Base-by-base conservation (phyloP, 2,329 filamentous ascomycete genomes). In the Ceratocystis variospora region DNA sequence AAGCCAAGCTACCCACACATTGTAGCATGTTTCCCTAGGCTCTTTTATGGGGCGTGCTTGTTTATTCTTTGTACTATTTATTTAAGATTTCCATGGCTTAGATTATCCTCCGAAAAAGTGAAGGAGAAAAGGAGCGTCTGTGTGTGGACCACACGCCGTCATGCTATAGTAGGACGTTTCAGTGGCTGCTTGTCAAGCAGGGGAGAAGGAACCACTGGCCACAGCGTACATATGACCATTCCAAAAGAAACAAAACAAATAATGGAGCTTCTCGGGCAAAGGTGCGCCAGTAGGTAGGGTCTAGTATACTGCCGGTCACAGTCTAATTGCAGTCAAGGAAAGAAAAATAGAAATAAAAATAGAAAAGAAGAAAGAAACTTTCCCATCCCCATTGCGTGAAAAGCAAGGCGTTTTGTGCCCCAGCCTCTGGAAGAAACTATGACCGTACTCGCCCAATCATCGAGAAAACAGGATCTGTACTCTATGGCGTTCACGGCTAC, bases 31-130 rank as follows among this genome's bases (percentile, higher is more conserved):
- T 57, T 57, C 46, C 46, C 46, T 19, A 19, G 46, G n/a, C 45
- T 5, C 2, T 17, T 28, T 15, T 3, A 55, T 55, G 50, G 22
- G 25, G 19, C 22, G 22, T 19, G 22, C 7, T 15, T 25, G 50
- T 57, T 57, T 25, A 8, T 65, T 59, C 46, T 59, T 44, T 59
- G 48, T 64, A 25, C 44, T 33, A 19, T 45, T 62, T 62, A 22
- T 19, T n/a, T 19, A 19, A 45, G 33, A 62, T 62, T 62, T 62
- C 28, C 41, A 44, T 45, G 33, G 59, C 59, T 45, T 45, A 31
- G 37, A 5, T 62, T 62, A 22, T 45, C 41, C 25, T 44, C 15
- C 33, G 33, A 41, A 5, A 62, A 3, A 19, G 28, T 44, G 59
- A 41, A n/a, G 33, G 33, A 45, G 59, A 62, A 45, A 19, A 62